phyloP scores from a whole-genome alignment of 2,329 filamentous ascomycete species.

The Penicillium sp. region DNA sequence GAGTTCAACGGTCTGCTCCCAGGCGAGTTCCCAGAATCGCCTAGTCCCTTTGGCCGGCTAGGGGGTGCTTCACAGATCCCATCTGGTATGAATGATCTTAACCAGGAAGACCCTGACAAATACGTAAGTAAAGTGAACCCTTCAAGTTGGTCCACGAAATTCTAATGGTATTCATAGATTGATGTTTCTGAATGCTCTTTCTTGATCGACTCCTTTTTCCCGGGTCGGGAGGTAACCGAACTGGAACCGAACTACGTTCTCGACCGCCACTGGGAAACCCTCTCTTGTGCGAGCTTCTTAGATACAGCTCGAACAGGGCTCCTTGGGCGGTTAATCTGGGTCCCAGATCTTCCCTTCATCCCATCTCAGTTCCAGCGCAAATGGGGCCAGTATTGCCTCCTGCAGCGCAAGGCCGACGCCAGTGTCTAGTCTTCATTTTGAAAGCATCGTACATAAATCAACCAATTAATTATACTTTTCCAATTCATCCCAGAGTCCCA shows the following conservation, averaged over 20 bases:
- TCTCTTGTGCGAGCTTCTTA: constrained; percentile 76
- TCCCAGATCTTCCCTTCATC: constrained; percentile 69
- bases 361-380: constrained; percentile 68
- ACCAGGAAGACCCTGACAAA: constrained; percentile 82
- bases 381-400: constrained; percentile 87
- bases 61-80: constrained; percentile 83
- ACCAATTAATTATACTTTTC: background rate
- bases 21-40: constrained; percentile 80
- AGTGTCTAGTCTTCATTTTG: constrained; percentile 6
- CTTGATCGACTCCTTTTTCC: constrained; percentile 83
- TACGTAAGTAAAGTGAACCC: constrained; percentile 58
- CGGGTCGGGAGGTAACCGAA: constrained; percentile 57
- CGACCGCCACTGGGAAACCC: constrained; percentile 73
- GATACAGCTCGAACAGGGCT: constrained; percentile 73
- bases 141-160: background rate
- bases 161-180: constrained; percentile 45
- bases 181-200: constrained; percentile 75
- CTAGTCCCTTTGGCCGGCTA: constrained; percentile 68
- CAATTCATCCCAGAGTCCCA: background rate
- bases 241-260: constrained; percentile 79
- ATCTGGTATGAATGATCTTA: constrained; percentile 85
- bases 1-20: constrained; percentile 87
- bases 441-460: background rate
- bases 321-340: constrained; percentile 75
- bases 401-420: constrained; percentile 56